Conservation (phyloP, 139 green algal species). For the Chlorella sp. region DNA sequence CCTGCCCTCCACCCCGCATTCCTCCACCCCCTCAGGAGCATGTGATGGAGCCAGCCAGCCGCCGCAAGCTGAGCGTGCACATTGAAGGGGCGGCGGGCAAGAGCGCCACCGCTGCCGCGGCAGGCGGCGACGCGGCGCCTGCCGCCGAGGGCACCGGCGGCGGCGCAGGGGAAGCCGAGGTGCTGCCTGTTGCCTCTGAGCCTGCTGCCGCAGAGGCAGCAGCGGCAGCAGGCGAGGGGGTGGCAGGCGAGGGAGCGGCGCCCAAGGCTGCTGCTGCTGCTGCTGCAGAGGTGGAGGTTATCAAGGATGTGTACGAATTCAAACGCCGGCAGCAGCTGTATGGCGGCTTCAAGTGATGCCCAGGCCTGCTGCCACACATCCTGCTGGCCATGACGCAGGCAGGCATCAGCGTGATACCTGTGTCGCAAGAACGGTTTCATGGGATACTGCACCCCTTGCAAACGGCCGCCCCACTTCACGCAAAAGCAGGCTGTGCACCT, state of each 20-base stretch:
- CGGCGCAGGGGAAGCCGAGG: background rate
- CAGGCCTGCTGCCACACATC: background rate
- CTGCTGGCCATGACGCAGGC: background rate
- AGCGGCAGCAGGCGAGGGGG: background rate
- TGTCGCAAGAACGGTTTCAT: too few relatives aligned
- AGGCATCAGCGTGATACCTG: background rate
- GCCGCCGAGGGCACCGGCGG: background rate
- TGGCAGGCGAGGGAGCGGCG: background rate
- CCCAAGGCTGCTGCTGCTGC: background rate
- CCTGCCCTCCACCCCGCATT: background rate
- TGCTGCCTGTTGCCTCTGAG: background rate
- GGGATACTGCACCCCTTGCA: background rate
- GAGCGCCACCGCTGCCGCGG: background rate
- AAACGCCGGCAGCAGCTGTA: constrained; percentile 67
- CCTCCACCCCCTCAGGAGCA: constrained; percentile 16
- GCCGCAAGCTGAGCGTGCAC: constrained; percentile 60
- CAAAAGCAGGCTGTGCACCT: too few relatives aligned
- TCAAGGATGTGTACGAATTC: constrained; percentile 58
- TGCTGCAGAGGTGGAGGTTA: background rate
- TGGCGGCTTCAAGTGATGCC: background rate
- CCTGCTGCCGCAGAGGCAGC: background rate
- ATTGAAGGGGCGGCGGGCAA: constrained; percentile 20
- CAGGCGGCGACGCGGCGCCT: background rate
- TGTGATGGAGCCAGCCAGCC: constrained; percentile 19
- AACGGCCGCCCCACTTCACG: background rate